These are phyloP conservation scores for Fusarium continuum DNA, from an alignment of 2,329 filamentous ascomycete genomes.

Conservation along the genomic window DNA sequence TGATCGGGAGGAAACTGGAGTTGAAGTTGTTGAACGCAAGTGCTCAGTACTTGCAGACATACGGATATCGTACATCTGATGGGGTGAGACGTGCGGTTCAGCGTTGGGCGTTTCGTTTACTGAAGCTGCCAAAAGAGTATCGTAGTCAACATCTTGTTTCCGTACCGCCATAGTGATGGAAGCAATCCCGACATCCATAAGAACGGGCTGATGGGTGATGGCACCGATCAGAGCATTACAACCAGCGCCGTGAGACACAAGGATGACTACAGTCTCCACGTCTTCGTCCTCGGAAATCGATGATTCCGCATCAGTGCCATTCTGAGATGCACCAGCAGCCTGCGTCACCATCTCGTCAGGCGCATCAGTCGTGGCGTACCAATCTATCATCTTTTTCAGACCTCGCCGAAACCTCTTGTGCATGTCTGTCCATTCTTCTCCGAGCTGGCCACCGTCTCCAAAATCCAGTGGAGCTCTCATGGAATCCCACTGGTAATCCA, in stretches of 20 bases:
- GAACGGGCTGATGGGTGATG: slow-evolving; percentile 87
- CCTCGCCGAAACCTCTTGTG: slow-evolving; percentile 87
- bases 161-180: slow-evolving; percentile 89
- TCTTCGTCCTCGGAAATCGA: slow-evolving; percentile 63
- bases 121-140: slow-evolving; percentile 45
- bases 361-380: slow-evolving; percentile 73
- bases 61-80: slow-evolving; percentile 76
- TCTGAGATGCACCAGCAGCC: slow-evolving; percentile 27
- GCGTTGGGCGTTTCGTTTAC: slow-evolving; percentile 35
- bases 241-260: slow-evolving; percentile 94
- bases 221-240: slow-evolving; percentile 96
- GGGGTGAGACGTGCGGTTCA: slow-evolving; percentile 55
- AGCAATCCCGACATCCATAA: slow-evolving; percentile 89
- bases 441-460: slow-evolving; percentile 87
- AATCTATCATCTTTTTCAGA: slow-evolving; percentile 79
- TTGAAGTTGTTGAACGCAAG: slow-evolving; percentile 59
- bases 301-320: slow-evolving; percentile 48
- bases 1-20: slow-evolving; percentile 48
- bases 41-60: slow-evolving; percentile 81
- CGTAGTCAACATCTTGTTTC: slow-evolving; percentile 58
- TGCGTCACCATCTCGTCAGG: slow-evolving; percentile 62
- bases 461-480: slow-evolving; percentile 80
- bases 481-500: slow-evolving; percentile 98
- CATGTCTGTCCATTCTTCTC: slow-evolving; percentile 97
- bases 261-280: slow-evolving; percentile 79